Base-by-base conservation (phyloP, 2,329 filamentous ascomycete genomes). In the Fusarium abutilonis region DNA sequence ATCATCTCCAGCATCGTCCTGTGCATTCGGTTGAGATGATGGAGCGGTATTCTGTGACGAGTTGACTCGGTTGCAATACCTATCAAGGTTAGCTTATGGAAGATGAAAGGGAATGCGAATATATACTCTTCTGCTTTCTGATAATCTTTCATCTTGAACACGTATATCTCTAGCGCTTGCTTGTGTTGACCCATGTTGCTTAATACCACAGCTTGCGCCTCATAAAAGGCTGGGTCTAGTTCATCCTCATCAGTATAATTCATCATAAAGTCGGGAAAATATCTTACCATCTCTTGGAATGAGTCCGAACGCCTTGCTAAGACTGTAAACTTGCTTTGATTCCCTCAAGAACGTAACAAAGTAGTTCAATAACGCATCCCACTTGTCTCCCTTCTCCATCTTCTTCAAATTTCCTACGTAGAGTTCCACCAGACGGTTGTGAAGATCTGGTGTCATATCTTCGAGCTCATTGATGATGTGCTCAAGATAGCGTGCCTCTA, bases 111-210 rank as follows among this genome's bases (percentile, higher is more conserved):
- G 4, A 13, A 50, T 7, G 23, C 23, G 44, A 26, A 13, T 42
- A 81, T 87, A 60, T 79, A 97, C 89, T 97, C 92, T 83, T 99
- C 95, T 29, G 95, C 95, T 76, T 97, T 98, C 11, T 79, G 80
- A 62, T 91, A 94, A 74, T 97, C 89, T 66, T 90, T 81, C 75
- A 99, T 86, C 75, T 94, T 95, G 78, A 97, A 99, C 26, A 98
- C 94, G 74, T 97, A 99, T 48, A 99, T 97, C 73, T 95, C 90
- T n/a, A 99, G 80, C 0, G 95, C 95, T 76, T 98, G 93, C 73
- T 92, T 93, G 78, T 99, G 93, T 69, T 94, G 90, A 7, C 92
- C 92, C 91, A 98, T 97, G 68, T 95, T 96, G 76, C 92, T 93
- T 35, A 98, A 85, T 17, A 98, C 89, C 40, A 98, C 89, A 7